Evolutionary conservation across 108 stramenopile genomes (phyloP).

Genomic region (Cyclotella baltica): DNA sequence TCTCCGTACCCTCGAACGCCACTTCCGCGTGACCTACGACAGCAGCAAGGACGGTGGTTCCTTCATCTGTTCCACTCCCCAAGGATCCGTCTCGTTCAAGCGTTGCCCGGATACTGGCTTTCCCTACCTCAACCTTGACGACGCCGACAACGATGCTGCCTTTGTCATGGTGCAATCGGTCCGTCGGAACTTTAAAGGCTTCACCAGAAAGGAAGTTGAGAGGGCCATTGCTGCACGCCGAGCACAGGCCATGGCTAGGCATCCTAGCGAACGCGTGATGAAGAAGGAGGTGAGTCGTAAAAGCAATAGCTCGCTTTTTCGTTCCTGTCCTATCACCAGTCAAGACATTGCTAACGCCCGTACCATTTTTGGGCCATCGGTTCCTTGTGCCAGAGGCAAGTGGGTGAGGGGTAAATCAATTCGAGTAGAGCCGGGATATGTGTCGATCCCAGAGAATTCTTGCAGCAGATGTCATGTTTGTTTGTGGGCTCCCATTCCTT

Average conservation of each 20-base stretch:
- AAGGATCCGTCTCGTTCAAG: neutral
- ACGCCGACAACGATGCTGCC: neutral
- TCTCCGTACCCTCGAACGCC: neutral
- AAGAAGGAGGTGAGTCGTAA: neutral
- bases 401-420: neutral
- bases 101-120: slow-evolving; percentile 19
- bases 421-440: neutral
- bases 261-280: neutral
- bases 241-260: neutral
- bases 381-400: slow-evolving; percentile 3
- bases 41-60: neutral
- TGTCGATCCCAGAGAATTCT: neutral
- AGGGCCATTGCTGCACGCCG: slow-evolving; percentile 6
- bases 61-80: neutral
- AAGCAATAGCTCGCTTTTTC: slow-evolving; percentile 12
- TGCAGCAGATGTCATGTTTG: slow-evolving; percentile 1
- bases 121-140: slow-evolving; percentile 19
- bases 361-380: slow-evolving; percentile 25
- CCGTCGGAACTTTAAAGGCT: slow-evolving; percentile 20
- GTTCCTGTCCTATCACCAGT: slow-evolving; percentile 20
- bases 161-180: slow-evolving; percentile 14
- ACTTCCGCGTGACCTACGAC: neutral
- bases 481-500: neutral
- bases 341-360: slow-evolving; percentile 24
- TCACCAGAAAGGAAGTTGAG: slow-evolving; percentile 21